A percentile compares a stretch with the other conserved stretches of the same genome.
Conservation (phyloP, 352 stramenopile genomes). For the Peronospora destructor region DNA sequence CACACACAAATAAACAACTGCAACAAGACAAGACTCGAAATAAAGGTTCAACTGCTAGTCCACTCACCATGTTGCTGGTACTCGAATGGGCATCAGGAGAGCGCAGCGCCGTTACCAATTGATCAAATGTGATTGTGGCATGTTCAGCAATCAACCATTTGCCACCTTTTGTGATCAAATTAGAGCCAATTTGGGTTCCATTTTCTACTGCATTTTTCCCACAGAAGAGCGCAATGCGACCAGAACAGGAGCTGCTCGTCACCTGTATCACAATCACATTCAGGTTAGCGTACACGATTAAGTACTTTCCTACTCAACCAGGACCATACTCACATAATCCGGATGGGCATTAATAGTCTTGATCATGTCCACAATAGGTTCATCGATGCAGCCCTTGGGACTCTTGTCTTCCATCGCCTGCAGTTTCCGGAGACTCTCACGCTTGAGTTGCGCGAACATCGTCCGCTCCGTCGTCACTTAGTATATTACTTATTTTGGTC, state of each 20-base stretch:
- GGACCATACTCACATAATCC: slow-evolving; percentile 57
- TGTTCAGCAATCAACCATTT: slow-evolving; percentile 87
- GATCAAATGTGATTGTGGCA: slow-evolving; percentile 52
- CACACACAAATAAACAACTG: not conserved
- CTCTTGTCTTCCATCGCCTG: slow-evolving; percentile 83
- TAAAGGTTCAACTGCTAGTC: too few relatives aligned
- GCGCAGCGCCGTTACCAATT: slow-evolving; percentile 49
- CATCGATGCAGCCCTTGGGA: slow-evolving; percentile 88
- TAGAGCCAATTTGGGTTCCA: slow-evolving; percentile 13
- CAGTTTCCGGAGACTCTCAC: slow-evolving; percentile 80
- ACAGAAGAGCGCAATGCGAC: slow-evolving; percentile 84
- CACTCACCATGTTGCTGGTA: slow-evolving; percentile 60
- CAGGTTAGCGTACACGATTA: too few relatives aligned
- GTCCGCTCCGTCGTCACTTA: slow-evolving; percentile 4
- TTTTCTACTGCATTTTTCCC: slow-evolving; percentile 30
- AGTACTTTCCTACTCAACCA: not conserved
- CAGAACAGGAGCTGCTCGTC: slow-evolving; percentile 88
- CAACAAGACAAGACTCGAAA: too few relatives aligned
- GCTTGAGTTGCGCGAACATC: slow-evolving; percentile 82
- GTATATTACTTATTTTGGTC: not conserved
- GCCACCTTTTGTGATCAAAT: slow-evolving; percentile 85
- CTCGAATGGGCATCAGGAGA: slow-evolving; percentile 27
- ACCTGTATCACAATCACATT: slow-evolving; percentile 33
- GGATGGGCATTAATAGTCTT: slow-evolving; percentile 74
- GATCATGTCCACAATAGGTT: slow-evolving; percentile 85